These are phyloP conservation scores for Meyerozyma athensensis DNA, from an alignment of 1,139 yeast genomes.

Conservation along the genomic window DNA sequence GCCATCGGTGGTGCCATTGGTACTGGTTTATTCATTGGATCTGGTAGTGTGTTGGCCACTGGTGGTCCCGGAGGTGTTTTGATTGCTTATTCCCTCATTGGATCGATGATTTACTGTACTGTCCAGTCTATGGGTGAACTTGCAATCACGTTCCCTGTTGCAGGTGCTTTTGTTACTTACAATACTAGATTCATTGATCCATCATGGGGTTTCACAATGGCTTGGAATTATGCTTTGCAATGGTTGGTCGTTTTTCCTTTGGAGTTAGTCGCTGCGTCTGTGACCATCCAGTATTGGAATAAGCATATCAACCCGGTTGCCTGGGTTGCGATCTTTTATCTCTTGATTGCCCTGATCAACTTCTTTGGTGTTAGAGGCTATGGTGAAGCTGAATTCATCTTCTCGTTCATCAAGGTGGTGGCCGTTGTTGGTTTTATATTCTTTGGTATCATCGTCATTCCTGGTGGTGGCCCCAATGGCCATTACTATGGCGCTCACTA, in stretches of 20 bases:
- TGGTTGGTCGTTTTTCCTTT: constrained; percentile 14
- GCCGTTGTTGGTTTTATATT: constrained; percentile 7
- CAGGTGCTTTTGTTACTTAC: constrained; percentile 15
- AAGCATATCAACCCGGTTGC: constrained; percentile 5
- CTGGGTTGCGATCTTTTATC: constrained; percentile 5
- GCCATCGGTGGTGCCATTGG: constrained; percentile 90
- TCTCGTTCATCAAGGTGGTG: constrained; percentile 5
- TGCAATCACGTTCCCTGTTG: constrained; percentile 14
- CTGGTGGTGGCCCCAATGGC: constrained; percentile 5
- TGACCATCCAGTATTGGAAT: constrained; percentile 10
- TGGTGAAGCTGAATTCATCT: constrained; percentile 7
- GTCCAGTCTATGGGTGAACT: constrained; percentile 14
- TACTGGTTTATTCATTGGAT: constrained; percentile 48
- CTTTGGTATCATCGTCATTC: constrained; percentile 4
- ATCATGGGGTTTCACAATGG: constrained; percentile 15
- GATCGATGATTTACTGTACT: constrained; percentile 12
- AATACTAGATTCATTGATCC: constrained; percentile 13
- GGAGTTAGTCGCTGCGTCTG: constrained; percentile 16
- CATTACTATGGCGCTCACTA: constrained; percentile 4
- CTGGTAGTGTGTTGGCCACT: constrained; percentile 11
- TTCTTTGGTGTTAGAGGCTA: constrained; percentile 7
- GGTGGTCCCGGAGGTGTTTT: constrained; percentile 15
- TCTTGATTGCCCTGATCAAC: constrained; percentile 5
- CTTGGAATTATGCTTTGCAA: constrained; percentile 15
- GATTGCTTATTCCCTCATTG: constrained; percentile 14